Percentiles rank a stretch among this genome's conserved stretches.
phyloP scores from a whole-genome alignment of 2,329 filamentous ascomycete species.

The Colletotrichum trifolii region DNA sequence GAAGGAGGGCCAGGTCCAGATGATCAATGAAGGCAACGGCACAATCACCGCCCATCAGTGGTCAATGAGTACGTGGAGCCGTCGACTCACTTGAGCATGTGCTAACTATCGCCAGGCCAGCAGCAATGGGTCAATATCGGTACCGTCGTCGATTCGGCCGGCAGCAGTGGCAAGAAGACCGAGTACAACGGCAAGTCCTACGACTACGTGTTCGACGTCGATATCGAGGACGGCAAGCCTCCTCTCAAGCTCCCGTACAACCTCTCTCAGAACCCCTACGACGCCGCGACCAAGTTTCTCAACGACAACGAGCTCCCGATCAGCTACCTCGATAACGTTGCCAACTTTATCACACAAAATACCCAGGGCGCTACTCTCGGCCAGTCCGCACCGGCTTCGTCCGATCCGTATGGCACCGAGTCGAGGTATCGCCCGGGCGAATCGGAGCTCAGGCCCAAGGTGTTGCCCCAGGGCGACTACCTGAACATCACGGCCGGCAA shows the following conservation, averaged over 20 bases:
- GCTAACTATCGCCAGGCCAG: slow-evolving; percentile 55
- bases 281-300: slow-evolving; percentile 91
- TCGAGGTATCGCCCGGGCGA: slow-evolving; percentile 82
- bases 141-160: slow-evolving; percentile 91
- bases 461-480: slow-evolving; percentile 83
- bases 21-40: slow-evolving; percentile 86
- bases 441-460: slow-evolving; percentile 75
- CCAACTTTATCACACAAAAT: slow-evolving; percentile 91
- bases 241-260: slow-evolving; percentile 95
- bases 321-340: slow-evolving; percentile 89
- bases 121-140: slow-evolving; percentile 88
- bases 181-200: slow-evolving; percentile 87
- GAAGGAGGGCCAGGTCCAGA: slow-evolving; percentile 96
- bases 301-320: slow-evolving; percentile 88
- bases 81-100: background rate
- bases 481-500: slow-evolving; percentile 82
- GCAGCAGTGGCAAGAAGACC: slow-evolving; percentile 82
- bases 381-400: slow-evolving; percentile 59
- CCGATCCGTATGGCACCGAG: slow-evolving; percentile 83
- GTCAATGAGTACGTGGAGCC: slow-evolving; percentile 65
- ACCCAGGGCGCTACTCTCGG: slow-evolving; percentile 89
- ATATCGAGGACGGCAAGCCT: slow-evolving; percentile 94
- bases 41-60: slow-evolving; percentile 89
- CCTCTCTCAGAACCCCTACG: slow-evolving; percentile 90
- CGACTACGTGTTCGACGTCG: slow-evolving; percentile 96